Base-by-base conservation (phyloP, 1,284 basidiomycete species). In the Boletus sp. region DNA sequence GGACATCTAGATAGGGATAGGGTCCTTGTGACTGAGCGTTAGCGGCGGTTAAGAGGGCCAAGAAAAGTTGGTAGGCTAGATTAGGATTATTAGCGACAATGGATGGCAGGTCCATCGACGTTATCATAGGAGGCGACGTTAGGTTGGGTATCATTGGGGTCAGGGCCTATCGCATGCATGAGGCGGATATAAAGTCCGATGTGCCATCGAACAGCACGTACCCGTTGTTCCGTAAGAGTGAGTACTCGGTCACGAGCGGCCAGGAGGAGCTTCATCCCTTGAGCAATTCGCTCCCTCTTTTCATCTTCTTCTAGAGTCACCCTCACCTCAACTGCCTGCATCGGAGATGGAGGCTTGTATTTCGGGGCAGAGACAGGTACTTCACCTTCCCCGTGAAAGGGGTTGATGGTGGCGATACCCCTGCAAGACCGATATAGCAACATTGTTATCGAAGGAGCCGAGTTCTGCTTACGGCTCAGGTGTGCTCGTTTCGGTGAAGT, bases 161-260 rank as follows among this genome's bases (percentile, higher is more conserved):
- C 49, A 75, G 60, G 41, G 64, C 55, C 72, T 73, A 44, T 40
- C 9, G 27, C 35, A 39, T 32, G 35, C 30, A 48, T 41, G n/a
- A 26, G 27, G 25, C 43, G 26, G 33, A 40, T 19, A 9, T 39
- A 25, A 35, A 30, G 33, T 39, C 38, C 35, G 40, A 45, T 29
- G 44, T 8, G 13, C 10, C 6, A 23, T 27, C 5, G 3, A 34
- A 40, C 33, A 30, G 20, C 67, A 74, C 56, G 49, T 60, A 85
- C 82, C 51, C 84, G 77, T 71, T 84, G 82, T 69, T 88, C 85
- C 30, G 82, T 73, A 38, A 88, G 74, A 25, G 77, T 80, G 37
- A 88, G 74, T 23, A 82, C 83, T 46, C 86, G 80, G 51, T 80
- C 76, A 49, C 84, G 78, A 36, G 82, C 83, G 37, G 76, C 74